These are phyloP conservation scores for Globisporangium polare DNA, from an alignment of 352 stramenopile genomes.

Conservation along the genomic window DNA sequence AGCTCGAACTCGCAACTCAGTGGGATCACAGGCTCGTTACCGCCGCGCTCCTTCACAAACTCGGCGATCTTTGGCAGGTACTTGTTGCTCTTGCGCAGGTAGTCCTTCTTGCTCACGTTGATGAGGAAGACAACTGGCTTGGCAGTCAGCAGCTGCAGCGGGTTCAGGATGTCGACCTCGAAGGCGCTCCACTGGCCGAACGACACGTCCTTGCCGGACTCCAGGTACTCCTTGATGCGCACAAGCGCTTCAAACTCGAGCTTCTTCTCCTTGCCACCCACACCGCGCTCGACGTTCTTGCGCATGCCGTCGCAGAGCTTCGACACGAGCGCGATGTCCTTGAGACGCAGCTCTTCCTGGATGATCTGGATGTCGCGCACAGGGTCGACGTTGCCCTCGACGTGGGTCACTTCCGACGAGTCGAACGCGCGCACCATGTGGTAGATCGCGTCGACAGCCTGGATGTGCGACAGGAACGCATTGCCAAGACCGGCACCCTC, in stretches of 20 bases:
- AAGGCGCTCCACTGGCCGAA: slow-evolving; percentile 88
- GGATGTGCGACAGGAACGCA: slow-evolving; percentile 99
- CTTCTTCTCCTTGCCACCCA: slow-evolving; percentile 95
- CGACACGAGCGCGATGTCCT: slow-evolving; percentile 92
- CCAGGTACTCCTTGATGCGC: slow-evolving; percentile 79
- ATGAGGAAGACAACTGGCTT: slow-evolving; percentile 98
- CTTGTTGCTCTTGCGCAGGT: slow-evolving; percentile 98
- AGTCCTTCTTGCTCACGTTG: slow-evolving; percentile 99
- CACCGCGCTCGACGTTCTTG: slow-evolving; percentile 85
- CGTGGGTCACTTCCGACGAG: slow-evolving; percentile 97
- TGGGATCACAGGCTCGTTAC: slow-evolving; percentile 95
- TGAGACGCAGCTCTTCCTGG: slow-evolving; percentile 96
- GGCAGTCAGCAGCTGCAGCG: slow-evolving; percentile 89
- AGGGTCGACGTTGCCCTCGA: slow-evolving; percentile 98
- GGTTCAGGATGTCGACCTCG: slow-evolving; percentile 91
- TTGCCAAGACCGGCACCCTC: slow-evolving; percentile 99
- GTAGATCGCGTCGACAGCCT: slow-evolving; percentile 98
- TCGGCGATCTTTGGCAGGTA: slow-evolving; percentile 96
- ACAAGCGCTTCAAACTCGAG: slow-evolving; percentile 87
- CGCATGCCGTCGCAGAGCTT: slow-evolving; percentile 75
- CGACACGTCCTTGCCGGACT: slow-evolving; percentile 87
- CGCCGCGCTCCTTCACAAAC: slow-evolving; percentile 95
- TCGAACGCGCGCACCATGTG: slow-evolving; percentile 98
- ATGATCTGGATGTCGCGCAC: slow-evolving; percentile 99
- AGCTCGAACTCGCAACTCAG: slow-evolving; percentile 99